phyloP scores from a whole-genome alignment of 2,329 filamentous ascomycete genomes.

The Ustulina deusta region DNA sequence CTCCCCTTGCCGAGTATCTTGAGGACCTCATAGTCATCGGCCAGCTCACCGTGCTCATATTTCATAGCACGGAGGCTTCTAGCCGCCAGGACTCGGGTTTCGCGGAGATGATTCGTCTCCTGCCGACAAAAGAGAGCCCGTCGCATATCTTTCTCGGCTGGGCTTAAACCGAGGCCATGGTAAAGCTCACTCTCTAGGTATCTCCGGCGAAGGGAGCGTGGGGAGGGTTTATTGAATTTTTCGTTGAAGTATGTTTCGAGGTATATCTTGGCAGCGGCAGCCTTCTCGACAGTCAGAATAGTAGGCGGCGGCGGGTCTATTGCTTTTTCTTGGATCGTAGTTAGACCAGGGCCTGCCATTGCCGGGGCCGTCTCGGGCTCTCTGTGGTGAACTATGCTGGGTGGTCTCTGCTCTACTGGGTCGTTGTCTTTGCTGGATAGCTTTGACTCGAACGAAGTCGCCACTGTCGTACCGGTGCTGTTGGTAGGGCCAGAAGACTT shows the following conservation, averaged over 20 bases:
- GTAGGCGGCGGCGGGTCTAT: constrained; percentile 50
- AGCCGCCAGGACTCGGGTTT: constrained; percentile 76
- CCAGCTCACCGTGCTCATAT: constrained; percentile 61
- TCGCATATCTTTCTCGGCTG: constrained; percentile 65
- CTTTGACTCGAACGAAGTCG: constrained; percentile 59
- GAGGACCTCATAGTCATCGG: constrained; percentile 80
- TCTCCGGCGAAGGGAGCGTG: constrained; percentile 70
- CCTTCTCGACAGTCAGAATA: constrained; percentile 77
- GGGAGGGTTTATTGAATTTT: constrained; percentile 67
- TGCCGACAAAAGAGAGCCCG: constrained; percentile 71
- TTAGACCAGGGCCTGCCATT: constrained; percentile 47
- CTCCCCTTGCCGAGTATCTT: constrained; percentile 91
- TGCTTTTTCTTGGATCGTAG: constrained; percentile 52
- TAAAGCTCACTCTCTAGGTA: constrained; percentile 74
- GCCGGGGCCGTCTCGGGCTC: constrained; percentile 40
- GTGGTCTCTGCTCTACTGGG: constrained; percentile 48
- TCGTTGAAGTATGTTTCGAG: constrained; percentile 87
- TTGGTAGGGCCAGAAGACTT: constrained; percentile 46
- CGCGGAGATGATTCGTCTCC: constrained; percentile 81
- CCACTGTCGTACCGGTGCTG: constrained; percentile 51
- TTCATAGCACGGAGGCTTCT: constrained; percentile 59
- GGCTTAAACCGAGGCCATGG: constrained; percentile 62
- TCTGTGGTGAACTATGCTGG: constrained; percentile 47
- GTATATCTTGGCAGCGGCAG: constrained; percentile 84
- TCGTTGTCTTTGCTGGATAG: constrained; percentile 49